Evolutionary conservation across 129 eudicot species (phyloP).

Genomic region (Scalesia atractyloides): DNA sequence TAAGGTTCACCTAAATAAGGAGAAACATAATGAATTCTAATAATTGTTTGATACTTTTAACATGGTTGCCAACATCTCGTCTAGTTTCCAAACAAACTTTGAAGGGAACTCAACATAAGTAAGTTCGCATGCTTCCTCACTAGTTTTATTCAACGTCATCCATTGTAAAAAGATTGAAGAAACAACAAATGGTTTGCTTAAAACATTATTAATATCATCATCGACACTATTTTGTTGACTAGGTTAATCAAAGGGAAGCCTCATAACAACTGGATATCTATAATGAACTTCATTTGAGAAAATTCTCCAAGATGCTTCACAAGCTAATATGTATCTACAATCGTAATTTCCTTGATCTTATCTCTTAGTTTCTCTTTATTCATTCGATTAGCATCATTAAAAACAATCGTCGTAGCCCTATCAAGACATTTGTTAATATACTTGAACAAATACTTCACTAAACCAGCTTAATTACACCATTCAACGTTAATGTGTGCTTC

Average conservation of each 20-base stretch:
- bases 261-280: not conserved
- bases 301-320: not conserved
- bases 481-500: not conserved
- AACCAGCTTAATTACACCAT: not conserved
- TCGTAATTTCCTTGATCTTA: not conserved
- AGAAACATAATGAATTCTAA: not conserved
- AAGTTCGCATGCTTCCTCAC: not conserved
- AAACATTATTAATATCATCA: not conserved
- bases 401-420: not conserved
- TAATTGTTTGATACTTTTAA: not conserved
- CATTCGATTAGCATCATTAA: too few species aligned
- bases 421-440: not conserved
- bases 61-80: not conserved
- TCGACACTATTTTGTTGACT: not conserved
- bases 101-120: not conserved
- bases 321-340: not conserved
- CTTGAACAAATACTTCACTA: not conserved
- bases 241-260: constrained; percentile 6
- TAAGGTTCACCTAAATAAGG: not conserved
- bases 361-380: not conserved
- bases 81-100: not conserved
- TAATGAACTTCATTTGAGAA: not conserved
- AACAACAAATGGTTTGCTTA: not conserved
- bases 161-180: not conserved
- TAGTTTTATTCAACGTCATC: not conserved